phyloP scores from a whole-genome alignment of 2,329 filamentous ascomycete species.

The Hymenoscyphus repandus region DNA sequence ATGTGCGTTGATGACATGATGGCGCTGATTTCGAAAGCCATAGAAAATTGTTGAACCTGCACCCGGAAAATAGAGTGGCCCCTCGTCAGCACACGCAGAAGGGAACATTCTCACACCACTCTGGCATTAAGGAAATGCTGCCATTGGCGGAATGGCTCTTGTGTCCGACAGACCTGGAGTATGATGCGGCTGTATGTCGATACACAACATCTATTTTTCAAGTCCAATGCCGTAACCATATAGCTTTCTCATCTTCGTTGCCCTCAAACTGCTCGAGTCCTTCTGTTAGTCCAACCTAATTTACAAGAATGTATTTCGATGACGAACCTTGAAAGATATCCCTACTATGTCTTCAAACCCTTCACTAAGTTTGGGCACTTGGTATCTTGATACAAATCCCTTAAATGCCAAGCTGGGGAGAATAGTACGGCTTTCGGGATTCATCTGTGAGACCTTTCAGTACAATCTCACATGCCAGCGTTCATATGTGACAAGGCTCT shows the following conservation, averaged over 20 bases:
- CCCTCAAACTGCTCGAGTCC: conserved; percentile 23
- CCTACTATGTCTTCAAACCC: conserved; percentile 77
- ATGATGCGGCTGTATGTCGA: conserved; percentile 8
- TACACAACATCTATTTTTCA: conserved; percentile 33
- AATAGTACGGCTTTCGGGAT: conserved; percentile 71
- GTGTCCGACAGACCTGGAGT: conserved; percentile 1
- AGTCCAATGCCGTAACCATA: conserved; percentile 77
- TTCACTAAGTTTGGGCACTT: conserved; percentile 65
- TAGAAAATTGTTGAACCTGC: neutral
- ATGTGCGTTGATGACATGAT: neutral
- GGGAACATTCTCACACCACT: neutral
- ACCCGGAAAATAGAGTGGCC: neutral
- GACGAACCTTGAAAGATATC: conserved; percentile 63
- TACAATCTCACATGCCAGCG: conserved; percentile 7
- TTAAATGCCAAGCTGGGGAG: conserved; percentile 79
- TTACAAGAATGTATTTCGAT: neutral
- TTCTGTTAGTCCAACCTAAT: neutral
- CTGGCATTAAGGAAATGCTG: neutral
- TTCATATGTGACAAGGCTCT: conserved; percentile 4
- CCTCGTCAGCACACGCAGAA: neutral
- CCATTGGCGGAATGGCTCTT: neutral
- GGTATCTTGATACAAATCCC: conserved; percentile 67
- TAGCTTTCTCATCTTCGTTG: conserved; percentile 55
- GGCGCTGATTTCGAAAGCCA: neutral
- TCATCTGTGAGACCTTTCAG: conserved; percentile 47